These are phyloP conservation scores for Prunus davidiana DNA, from an alignment of 306 rosid species.

Conservation along the genomic window DNA sequence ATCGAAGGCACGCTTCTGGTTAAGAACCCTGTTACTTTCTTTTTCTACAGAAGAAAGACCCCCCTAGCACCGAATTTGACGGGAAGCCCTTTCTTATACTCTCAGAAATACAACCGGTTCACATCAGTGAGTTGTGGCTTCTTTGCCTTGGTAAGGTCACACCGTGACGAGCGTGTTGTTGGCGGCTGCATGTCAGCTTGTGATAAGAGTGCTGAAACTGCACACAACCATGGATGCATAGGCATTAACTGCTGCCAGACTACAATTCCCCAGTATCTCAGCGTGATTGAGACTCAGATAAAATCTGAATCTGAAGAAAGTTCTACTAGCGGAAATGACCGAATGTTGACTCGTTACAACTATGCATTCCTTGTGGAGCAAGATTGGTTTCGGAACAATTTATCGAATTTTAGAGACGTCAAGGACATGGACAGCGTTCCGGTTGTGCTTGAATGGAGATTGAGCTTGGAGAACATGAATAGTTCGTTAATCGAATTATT, in stretches of 20 bases:
- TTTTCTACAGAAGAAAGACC: background rate
- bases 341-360: background rate
- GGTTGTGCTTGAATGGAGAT: slow-evolving; percentile 18
- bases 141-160: background rate
- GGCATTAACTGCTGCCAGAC: slow-evolving; percentile 9
- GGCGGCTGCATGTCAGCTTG: no score
- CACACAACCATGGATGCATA: background rate
- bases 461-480: no score
- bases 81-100: background rate
- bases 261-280: background rate
- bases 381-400: background rate
- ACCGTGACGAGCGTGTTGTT: background rate
- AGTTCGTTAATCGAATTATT: no score
- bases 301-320: background rate
- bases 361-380: slow-evolving; percentile 16
- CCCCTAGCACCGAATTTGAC: background rate
- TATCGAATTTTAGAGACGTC: background rate
- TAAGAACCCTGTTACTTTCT: slow-evolving; percentile 17
- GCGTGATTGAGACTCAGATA: background rate
- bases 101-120: background rate
- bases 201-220: no score
- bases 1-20: background rate
- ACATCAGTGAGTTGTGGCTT: slow-evolving; percentile 14
- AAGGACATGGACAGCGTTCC: slow-evolving; percentile 2
- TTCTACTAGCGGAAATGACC: background rate